Evolutionary conservation across 2,329 filamentous ascomycete species (phyloP).

Genomic region (Talaromyces albobiverticillius): DNA sequence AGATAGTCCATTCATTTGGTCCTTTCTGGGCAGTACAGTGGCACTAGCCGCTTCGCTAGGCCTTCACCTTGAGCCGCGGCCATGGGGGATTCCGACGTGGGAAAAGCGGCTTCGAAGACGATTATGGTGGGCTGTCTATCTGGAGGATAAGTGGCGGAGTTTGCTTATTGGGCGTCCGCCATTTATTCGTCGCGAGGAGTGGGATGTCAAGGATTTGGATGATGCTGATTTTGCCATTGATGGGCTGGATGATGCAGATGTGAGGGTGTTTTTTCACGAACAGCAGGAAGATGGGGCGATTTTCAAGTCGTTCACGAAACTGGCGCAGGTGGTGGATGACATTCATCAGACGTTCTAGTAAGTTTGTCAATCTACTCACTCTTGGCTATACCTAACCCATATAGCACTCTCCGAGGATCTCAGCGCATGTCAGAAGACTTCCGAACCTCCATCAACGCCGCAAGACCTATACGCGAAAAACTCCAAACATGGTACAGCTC

Average conservation of each 20-base stretch:
- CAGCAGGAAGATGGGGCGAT: conserved; percentile 18
- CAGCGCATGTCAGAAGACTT: conserved; percentile 30
- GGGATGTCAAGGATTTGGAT: conserved; percentile 32
- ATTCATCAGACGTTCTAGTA: conserved; percentile 33
- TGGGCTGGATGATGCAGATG: conserved; percentile 5
- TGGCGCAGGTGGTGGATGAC: conserved; percentile 29
- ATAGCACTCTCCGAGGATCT: conserved; percentile 29
- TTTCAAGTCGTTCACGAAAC: conserved; percentile 26
- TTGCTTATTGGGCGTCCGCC: conserved; percentile 36
- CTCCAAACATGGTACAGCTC: conserved; percentile 30
- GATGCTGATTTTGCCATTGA: conserved; percentile 26
- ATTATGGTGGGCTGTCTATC: conserved; percentile 41
- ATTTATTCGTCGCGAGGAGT: conserved; percentile 33
- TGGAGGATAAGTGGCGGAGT: conserved; percentile 38
- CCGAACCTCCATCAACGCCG: conserved; percentile 26
- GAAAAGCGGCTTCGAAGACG: conserved; percentile 37
- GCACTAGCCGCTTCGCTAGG: conserved; percentile 33
- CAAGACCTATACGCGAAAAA: conserved; percentile 25
- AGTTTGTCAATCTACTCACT: too few relatives aligned
- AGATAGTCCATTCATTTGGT: conserved; percentile 36
- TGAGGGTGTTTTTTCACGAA: not conserved
- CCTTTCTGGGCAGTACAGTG: conserved; percentile 34
- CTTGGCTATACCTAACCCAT: not conserved
- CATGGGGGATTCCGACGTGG: conserved; percentile 37
- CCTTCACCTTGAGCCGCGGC: conserved; percentile 35